phyloP scores from a whole-genome alignment of 805 yeast genomes.

The Ogataea pilisensis region DNA sequence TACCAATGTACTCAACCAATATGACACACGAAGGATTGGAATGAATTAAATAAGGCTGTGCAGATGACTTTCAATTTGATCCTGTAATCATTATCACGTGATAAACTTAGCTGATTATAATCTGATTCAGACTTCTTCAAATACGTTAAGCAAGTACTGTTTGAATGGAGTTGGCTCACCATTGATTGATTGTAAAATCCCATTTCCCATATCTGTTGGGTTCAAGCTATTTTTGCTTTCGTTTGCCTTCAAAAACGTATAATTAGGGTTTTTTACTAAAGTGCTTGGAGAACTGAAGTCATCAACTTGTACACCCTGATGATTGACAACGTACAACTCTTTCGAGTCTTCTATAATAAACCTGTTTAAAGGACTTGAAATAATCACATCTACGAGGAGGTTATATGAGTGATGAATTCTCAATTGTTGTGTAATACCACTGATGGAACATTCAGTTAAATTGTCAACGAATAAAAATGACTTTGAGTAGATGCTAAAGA shows the following conservation, averaged over 20 bases:
- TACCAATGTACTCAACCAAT: too few species aligned
- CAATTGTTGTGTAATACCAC: conserved; percentile 24
- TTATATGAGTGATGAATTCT: conserved; percentile 20
- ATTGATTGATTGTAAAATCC: background rate
- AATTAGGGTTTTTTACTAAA: conserved; percentile 17
- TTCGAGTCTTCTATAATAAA: conserved; percentile 25
- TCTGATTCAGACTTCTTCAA: too few species aligned
- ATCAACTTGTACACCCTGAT: conserved; percentile 18
- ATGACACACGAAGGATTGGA: too few species aligned
- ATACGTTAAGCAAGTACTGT: background rate
- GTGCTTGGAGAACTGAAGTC: conserved; percentile 27
- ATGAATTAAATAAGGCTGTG: background rate
- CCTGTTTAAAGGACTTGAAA: conserved; percentile 13
- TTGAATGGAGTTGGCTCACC: background rate
- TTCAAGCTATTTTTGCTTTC: background rate
- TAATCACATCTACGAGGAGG: conserved; percentile 11
- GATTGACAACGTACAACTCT: conserved; percentile 10
- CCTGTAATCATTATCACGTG: too few species aligned
- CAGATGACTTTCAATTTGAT: background rate
- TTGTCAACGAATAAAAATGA: conserved; percentile 20
- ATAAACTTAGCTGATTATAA: too few species aligned
- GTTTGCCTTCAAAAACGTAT: conserved; percentile 6
- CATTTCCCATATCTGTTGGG: background rate
- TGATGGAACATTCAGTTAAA: conserved; percentile 11
- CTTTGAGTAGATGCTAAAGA: conserved; percentile 13